Base-by-base conservation (phyloP, 1,284 basidiomycete genomes). In the Microbotryum saponariae region DNA sequence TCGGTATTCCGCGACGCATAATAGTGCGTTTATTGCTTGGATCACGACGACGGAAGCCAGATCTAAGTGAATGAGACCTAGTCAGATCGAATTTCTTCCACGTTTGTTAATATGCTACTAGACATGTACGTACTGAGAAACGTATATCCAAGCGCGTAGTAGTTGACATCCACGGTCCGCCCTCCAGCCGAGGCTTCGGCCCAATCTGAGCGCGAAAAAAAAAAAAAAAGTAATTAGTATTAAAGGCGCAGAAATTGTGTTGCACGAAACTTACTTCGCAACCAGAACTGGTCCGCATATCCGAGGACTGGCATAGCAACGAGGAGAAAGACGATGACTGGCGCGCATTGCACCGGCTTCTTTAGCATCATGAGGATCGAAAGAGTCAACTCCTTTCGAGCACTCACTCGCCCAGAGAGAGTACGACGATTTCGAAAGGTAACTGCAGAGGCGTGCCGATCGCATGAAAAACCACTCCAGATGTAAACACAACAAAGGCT, bases 201-300 rank as follows among this genome's bases (percentile, higher is more conserved):
- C 67, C 67, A 69, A 4, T 49, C 58, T 53, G 58, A 9, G 21
- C 23, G 48, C 20, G 48, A 16, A 14, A 14, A 12, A 27, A 6
- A 27, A 6, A 10, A 4, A 6, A 42, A 10, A 27, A 18, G 47
- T 16, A 3, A 2, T 2, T 25, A 21, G 0, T 29, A 37, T 25
- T 9, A 3, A 3, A 29, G n/a, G 10, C 12, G 18, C 10, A 29
- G 23, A 25, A 25, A 45, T 6, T 27, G 37, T 42, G 14, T 42
- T 18, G 37, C 14, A 42, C 6, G 31, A 10, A 16, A 33, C 56
- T 48, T 55, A 56, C 56, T 51, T n/a, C 58, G 61, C 2, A 65
- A 56, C 70, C 60, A 63, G 16, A 58, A 62, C 45, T 62, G 63
- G 58, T 64, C 67, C 3, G 58, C 29, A 50, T 61, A 71, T 1